Base-by-base conservation (phyloP, 2,329 filamentous ascomycete species). In the Neurospora crassa region DNA sequence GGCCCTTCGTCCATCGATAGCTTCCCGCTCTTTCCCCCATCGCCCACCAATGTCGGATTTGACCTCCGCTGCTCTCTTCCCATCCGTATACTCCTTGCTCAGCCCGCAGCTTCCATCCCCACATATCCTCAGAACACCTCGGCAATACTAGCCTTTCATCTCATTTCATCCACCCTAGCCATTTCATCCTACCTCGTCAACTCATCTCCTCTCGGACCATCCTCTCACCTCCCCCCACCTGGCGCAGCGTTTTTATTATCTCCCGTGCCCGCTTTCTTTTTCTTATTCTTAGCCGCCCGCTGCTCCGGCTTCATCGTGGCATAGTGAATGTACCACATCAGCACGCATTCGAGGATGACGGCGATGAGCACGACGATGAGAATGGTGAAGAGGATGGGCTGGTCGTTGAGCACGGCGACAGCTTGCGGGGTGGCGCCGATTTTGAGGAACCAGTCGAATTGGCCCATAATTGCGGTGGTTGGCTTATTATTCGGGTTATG, bases 261-360 rank as follows among this genome's bases (percentile, higher is more conserved):
- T 79, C 53, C 53, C 53, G 53, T 7, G 24, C 24, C 79, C 16
- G 72, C 71, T 5, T 83, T 79, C 72, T 83, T 84, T 77, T 82
- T 83, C 69, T 82, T 80, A 69, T 82, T 81, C 79, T 86, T 86
- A 76, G 84, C 84, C 79, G 86, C 87, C 78, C 82, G 85, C 79
- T 89, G 87, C 76, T 87, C 86, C 18, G 87, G 87, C 81, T 89
- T 89, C 80, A 87, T 73, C 24, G 87, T 89, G 71, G 86, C 86
- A 76, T 81, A 84, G 79, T 88, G 86, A 76, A 89, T 89, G 80
- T 84, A 88, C 85, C 85, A 88, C 70, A 86, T 79, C 68, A 89
- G 79, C 11, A 82, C 76, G 71, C 78, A 78, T 75, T 88, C 81
- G 10, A 84, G 77, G 72, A 81, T 82, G 69, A 88, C 75, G 72